phyloP scores from a whole-genome alignment of 306 rosid genomes.

The Cucumis melo region DNA sequence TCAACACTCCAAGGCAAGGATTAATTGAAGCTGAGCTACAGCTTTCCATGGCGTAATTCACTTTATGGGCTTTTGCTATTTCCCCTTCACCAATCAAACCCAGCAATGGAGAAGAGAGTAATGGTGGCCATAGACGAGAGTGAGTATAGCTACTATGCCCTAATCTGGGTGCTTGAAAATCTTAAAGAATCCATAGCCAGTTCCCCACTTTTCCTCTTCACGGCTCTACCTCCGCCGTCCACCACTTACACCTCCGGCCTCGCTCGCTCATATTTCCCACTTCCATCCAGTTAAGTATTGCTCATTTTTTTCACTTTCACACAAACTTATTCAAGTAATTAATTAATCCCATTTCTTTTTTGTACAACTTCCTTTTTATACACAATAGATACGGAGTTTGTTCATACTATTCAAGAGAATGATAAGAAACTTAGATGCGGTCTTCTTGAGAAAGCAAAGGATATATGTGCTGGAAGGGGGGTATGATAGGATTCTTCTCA shows the following conservation, averaged over 20 bases:
- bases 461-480: conserved; percentile 35
- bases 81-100: background rate
- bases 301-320: background rate
- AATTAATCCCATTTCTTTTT: too few relatives aligned
- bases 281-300: conserved; percentile 25
- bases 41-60: background rate
- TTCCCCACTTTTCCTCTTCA: conserved; percentile 22
- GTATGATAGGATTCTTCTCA: conserved; percentile 11
- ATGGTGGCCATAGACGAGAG: conserved; percentile 50
- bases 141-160: conserved; percentile 27
- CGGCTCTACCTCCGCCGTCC: conserved; percentile 24
- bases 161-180: conserved; percentile 33
- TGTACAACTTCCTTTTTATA: background rate
- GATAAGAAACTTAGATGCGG: conserved; percentile 24
- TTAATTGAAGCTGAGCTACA: background rate
- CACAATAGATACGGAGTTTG: conserved; percentile 18
- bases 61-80: background rate
- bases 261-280: conserved; percentile 23
- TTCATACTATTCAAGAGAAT: conserved; percentile 19
- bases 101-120: conserved; percentile 20
- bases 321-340: too few relatives aligned
- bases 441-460: conserved; percentile 32
- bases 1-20: too few relatives aligned
- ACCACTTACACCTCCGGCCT: conserved; percentile 12
- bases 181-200: conserved; percentile 26